Evolutionary conservation across 1,139 yeast species (phyloP), one percentile per base, ranked within the genome.

Genomic region (Hyphopichia wangnamkhiaoensis): DNA sequence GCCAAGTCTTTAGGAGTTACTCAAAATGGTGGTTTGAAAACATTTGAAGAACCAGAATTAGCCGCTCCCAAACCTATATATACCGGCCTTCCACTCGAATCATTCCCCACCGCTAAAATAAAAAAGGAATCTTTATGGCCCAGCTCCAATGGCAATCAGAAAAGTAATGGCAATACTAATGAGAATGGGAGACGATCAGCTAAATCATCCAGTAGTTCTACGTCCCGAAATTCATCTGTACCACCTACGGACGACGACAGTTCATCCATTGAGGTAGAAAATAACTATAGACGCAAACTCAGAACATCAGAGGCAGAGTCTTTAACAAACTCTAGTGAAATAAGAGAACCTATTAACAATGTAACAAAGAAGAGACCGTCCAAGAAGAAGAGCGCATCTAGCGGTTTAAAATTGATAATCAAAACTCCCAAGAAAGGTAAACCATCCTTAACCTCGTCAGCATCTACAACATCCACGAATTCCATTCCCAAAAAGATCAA

Each of bases 71-170:
- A 56, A 14, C 77, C 84, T 3, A 65, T 69, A 19, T 76, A 77
- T 35, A 82, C 90, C 0, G 95, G 95, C 1, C 68, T 76, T 30
- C 84, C 91, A 2, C 59, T 86, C 37, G 89, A 80, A 45, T 69
- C 77, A 4, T 66, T 69, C 4, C 95, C 95, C 5, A 76, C 77
- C 7, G 55, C 68, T 0, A 80, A 75, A 48, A 63, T 76, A 33
- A 76, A 71, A 45, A 76, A 73, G 47, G 84, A 79, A 39, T 68
- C 77, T 21, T 47, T 72, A 27, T 72, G 78, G 80, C 73, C 74
- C 17, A 49, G 47, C 12, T 59, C 50, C 43, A 49, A 35, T 44
- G n/a, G n/a, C n/a, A n/a, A n/a, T n/a, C n/a, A n/a, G n/a, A 49
- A 47, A 45, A 32, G 42, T 45, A 40, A 12, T 25, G 12, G 13